Base-by-base conservation (phyloP, 345 rosid species). In the Geranium rotundifolium region DNA sequence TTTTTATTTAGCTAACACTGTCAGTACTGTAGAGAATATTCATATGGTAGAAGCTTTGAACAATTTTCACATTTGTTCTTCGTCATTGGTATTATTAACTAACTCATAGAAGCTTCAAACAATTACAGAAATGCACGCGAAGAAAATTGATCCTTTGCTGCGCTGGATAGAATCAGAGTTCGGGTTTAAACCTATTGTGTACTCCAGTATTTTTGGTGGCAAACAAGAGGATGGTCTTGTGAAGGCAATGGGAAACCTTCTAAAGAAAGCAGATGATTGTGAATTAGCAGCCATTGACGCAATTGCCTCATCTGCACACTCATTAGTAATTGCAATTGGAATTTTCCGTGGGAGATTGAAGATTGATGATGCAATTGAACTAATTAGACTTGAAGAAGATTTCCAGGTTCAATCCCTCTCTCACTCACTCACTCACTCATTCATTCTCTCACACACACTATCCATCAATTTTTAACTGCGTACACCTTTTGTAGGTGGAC, bases 371-470 rank as follows among this genome's bases (percentile, higher is more conserved):
- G 95, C 97, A 13, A 76, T 93, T 71, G 81, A 90, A 72, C 75
- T 93, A 79, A 80, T 81, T 62, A 81, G 99, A 76, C 88, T 93
- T 46, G 99, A 93, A 82, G 99, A 93, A 88, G 97, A 90, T 70
- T 73, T 86, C 59, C 99, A 90, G 97, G 99, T 93, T 49, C 54
- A 7, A 29, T 19, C 7, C 4, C 34, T 46, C 10, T 0, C 41
- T 57, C 23, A 7, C 55, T 37, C 46, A 60, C 59, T 7, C 54
- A 23, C 27, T 23, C 27, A 23, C 27, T 23, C 27, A 23, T 23
- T 23, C 27, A 23, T 23, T 31, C 14, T 60, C 20, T 1, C 50
- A 49, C 54, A 54, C 60, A 7, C 61, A 31, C 17, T 4, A 20
- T 31, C 52, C 67, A 18, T 16, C 9, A 46, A 4, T 19, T 23